These are phyloP conservation scores for Tripterygium wilfordii DNA, from an alignment of 177 flowering plant species.

Conservation along the genomic window DNA sequence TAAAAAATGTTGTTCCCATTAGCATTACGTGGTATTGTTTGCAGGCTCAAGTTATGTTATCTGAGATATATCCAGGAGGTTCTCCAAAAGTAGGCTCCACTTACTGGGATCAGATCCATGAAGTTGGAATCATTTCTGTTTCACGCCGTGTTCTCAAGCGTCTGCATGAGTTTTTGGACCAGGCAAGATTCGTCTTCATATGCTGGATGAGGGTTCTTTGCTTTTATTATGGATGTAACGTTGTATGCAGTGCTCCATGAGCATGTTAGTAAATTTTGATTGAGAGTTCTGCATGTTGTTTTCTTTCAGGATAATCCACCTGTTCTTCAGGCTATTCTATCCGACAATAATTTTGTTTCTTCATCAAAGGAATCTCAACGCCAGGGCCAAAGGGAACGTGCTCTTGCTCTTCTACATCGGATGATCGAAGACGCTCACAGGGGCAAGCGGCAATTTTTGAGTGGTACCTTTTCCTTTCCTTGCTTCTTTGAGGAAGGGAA, in stretches of 20 bases:
- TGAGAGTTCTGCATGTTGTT: conserved; percentile 3
- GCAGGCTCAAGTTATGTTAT: conserved; percentile 90
- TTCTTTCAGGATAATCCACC: conserved; percentile 60
- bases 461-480: conserved; percentile 46
- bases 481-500: not conserved
- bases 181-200: conserved; percentile 40
- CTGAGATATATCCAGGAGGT: conserved; percentile 96
- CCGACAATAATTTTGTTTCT: conserved; percentile 48
- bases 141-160: conserved; percentile 75
- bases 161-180: conserved; percentile 70
- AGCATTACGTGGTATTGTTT: conserved; percentile 8
- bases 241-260: not conserved
- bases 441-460: conserved; percentile 95
- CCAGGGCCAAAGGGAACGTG: conserved; percentile 90
- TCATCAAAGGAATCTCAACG: conserved; percentile 54
- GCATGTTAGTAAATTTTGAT: not conserved
- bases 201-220: too few species aligned
- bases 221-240: too few species aligned
- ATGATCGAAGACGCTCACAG: conserved; percentile 99
- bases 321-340: conserved; percentile 60
- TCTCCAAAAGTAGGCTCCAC: conserved; percentile 79
- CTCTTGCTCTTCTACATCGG: conserved; percentile 88
- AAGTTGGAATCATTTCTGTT: conserved; percentile 78
- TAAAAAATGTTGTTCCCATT: not conserved
- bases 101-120: conserved; percentile 97